Conservation (phyloP, 768 basidiomycete species). For the Hygrophoropsis aurantiaca region DNA sequence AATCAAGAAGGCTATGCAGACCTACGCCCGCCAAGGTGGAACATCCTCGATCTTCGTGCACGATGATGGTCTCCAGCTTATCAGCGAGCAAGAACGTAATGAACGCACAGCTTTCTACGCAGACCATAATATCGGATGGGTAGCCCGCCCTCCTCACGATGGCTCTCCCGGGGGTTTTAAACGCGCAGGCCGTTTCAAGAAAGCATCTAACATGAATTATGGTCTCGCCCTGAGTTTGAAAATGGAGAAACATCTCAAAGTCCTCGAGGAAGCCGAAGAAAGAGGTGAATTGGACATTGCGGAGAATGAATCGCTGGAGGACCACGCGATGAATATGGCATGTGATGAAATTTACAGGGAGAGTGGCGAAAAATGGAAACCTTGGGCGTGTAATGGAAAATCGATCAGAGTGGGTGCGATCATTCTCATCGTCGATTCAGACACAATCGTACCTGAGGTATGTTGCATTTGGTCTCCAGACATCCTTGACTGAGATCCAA, state of each 20-base stretch:
- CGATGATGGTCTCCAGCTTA: constrained; percentile 70
- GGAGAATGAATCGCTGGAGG: constrained; percentile 56
- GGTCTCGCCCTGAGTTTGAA: constrained; percentile 51
- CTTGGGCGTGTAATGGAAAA: constrained; percentile 77
- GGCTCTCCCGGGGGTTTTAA: constrained; percentile 47
- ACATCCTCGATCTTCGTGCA: constrained; percentile 74
- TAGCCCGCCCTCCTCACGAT: constrained; percentile 73
- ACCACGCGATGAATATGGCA: constrained; percentile 69
- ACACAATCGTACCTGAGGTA: constrained; percentile 75
- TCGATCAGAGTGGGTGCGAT: constrained; percentile 76
- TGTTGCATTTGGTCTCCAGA: constrained; percentile 1
- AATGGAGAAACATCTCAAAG: constrained; percentile 47
- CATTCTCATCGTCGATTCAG: constrained; percentile 79
- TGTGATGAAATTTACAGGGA: constrained; percentile 71
- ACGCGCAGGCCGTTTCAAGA: constrained; percentile 82
- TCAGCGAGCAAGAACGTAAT: constrained; percentile 57
- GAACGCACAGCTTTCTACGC: constrained; percentile 70
- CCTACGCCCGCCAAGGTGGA: constrained; percentile 83
- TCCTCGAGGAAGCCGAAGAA: constrained; percentile 44
- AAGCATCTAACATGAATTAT: constrained; percentile 87
- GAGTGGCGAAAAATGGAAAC: constrained; percentile 57
- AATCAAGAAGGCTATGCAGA: constrained; percentile 82
- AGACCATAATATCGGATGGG: constrained; percentile 73
- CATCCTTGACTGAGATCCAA: not conserved
- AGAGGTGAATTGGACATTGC: constrained; percentile 32